A percentile compares a stretch with the other conserved stretches of the same genome.
These are phyloP conservation scores for Lactarius sanguifluus DNA, from an alignment of 768 basidiomycete species.

Conservation along the genomic window DNA sequence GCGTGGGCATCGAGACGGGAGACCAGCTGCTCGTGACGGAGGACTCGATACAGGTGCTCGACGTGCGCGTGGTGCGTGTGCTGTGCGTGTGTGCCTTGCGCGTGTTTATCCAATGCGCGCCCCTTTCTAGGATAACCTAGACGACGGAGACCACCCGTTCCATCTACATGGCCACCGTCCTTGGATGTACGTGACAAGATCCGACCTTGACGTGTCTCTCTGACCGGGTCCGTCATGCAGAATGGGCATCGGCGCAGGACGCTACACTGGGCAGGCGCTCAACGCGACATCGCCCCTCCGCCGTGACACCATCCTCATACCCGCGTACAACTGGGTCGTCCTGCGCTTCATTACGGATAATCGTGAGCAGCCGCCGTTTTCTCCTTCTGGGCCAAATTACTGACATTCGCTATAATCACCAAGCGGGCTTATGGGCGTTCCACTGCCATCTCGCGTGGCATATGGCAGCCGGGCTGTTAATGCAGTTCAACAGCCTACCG, in stretches of 20 bases:
- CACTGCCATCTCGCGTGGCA: constrained; percentile 28
- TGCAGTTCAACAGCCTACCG: constrained; percentile 21
- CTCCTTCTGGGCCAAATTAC: neutral
- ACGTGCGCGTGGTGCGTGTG: constrained; percentile 18
- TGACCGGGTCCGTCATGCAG: constrained; percentile 6
- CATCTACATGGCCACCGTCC: constrained; percentile 25
- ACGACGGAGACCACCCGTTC: constrained; percentile 28
- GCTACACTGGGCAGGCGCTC: constrained; percentile 20
- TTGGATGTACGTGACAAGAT: constrained; percentile 20
- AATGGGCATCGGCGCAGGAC: constrained; percentile 23
- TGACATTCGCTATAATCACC: neutral
- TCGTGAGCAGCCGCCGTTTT: constrained; percentile 13
- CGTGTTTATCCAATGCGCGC: neutral
- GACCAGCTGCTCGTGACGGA: constrained; percentile 22
- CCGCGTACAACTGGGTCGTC: constrained; percentile 19
- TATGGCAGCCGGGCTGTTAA: constrained; percentile 24
- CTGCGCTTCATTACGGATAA: constrained; percentile 27
- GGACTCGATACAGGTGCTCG: constrained; percentile 27
- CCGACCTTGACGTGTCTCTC: neutral
- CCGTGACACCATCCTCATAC: constrained; percentile 27
- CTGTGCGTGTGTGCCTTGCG: neutral
- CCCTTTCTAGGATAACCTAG: constrained; percentile 18
- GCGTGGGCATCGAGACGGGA: constrained; percentile 2
- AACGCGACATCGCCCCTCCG: constrained; percentile 21
- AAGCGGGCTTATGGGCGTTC: constrained; percentile 27